A percentile compares a stretch with the other conserved stretches of the same genome.
Evolutionary conservation across 2,329 filamentous ascomycete genomes (phyloP).

Genomic region (Fusarium incarnatum): DNA sequence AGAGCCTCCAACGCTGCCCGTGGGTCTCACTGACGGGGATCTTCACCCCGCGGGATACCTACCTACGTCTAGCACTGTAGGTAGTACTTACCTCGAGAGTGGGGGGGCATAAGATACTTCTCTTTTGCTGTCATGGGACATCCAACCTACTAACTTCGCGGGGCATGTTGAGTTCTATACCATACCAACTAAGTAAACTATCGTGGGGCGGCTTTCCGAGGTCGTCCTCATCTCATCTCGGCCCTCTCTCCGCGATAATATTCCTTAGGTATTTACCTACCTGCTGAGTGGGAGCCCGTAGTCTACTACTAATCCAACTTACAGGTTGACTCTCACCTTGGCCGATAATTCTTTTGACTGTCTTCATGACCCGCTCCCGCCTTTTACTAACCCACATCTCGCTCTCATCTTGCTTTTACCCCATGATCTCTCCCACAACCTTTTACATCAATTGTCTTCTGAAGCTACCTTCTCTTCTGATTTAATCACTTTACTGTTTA

Average conservation of each 20-base stretch:
- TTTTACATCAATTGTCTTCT: constrained; percentile 2
- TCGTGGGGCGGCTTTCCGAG: constrained; percentile 33
- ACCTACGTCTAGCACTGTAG: no score
- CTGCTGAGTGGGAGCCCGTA: neutral
- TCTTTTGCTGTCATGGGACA: constrained; percentile 36
- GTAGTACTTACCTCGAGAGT: neutral
- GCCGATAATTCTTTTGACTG: constrained; percentile 23
- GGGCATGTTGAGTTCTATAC: neutral
- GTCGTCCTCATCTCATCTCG: constrained; percentile 29
- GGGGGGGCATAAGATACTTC: constrained; percentile 13
- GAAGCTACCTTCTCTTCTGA: neutral
- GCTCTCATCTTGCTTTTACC: constrained; percentile 15
- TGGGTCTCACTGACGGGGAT: neutral
- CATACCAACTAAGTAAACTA: neutral
- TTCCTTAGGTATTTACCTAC: neutral
- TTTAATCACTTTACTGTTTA: neutral
- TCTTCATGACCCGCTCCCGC: constrained; percentile 10
- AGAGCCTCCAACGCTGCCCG: constrained; percentile 13
- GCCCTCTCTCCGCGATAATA: constrained; percentile 34
- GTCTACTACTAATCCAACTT: neutral
- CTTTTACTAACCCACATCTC: constrained; percentile 30
- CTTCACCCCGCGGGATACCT: constrained; percentile 29
- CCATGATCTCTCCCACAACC: constrained; percentile 16
- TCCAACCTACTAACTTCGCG: constrained; percentile 11
- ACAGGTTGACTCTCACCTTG: neutral